Base-by-base conservation (phyloP, 2,329 filamentous ascomycete genomes). In the Fusarium sp. region DNA sequence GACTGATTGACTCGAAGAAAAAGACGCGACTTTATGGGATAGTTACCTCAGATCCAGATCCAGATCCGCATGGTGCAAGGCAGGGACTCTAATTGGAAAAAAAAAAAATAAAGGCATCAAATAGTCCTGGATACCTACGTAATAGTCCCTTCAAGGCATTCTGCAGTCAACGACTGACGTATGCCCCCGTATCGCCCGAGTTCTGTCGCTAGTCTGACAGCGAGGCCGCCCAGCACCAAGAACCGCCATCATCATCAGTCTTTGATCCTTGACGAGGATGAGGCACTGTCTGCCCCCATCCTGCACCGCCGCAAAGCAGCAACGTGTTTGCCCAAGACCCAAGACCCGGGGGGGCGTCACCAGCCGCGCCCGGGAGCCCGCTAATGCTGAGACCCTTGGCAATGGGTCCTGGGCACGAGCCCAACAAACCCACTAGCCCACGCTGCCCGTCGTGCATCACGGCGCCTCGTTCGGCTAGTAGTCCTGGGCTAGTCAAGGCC, bases 221-320 rank as follows among this genome's bases (percentile, higher is more conserved):
- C 61, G 70, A 73, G 70, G 70, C 65, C 70, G 67, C 66, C 70
- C 40, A 44, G 39, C 31, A 62, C 34, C 43, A 43, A 15, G 18
- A 23, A 23, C 18, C 2, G 10, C 40, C 23, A 34, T 34, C 16
- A 31, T 39, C 40, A 16, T 41, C 47, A 23, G 18, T 23, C 18
- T 23, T 34, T 34, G 31, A 8, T 9, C 8, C 7, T 34, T 8
- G 31, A 34, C 11, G 31, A 11, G 31, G 31, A 34, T 34, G 31
- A 34, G 31, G 31, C 31, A 34, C 31, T 34, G 31, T 34, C 31
- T 13, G 10, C 5, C 18, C 30, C 43, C 43, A 27, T 31, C 18
- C n/a, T 65, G 65, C 58, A 68, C 63, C 62, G 36, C 62, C 56
- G 44, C 63, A 52, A 36, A 50, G 15, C 36, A 43, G 36, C 10